Conservation (phyloP, 371 early-diverging fungal genomes). For the Mucor sp. region DNA sequence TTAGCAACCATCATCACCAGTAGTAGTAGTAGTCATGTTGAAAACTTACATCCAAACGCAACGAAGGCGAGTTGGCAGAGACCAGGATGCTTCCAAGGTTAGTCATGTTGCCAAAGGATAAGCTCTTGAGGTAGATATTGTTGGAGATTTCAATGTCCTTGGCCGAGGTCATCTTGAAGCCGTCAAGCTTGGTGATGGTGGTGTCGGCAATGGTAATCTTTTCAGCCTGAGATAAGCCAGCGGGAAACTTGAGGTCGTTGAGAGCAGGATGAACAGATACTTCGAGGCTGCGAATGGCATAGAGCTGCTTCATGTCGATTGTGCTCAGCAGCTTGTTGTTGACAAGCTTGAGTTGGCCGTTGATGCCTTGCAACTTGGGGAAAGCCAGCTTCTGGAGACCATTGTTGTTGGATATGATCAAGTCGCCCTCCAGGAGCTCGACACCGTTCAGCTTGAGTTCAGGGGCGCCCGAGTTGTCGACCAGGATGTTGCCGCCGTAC, state of each 20-base stretch:
- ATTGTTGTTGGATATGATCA: constrained; percentile 44
- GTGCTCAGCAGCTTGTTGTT: constrained; percentile 46
- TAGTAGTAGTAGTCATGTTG: too few relatives aligned
- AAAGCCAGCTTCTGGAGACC: constrained; percentile 35
- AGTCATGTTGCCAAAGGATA: constrained; percentile 37
- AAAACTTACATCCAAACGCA: constrained; percentile 42
- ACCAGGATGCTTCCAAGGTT: constrained; percentile 34
- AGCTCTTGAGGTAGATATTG: constrained; percentile 48
- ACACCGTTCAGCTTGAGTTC: constrained; percentile 34
- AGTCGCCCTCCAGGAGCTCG: constrained; percentile 41
- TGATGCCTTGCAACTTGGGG: constrained; percentile 43
- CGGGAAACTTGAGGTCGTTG: constrained; percentile 38
- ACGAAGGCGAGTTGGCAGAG: constrained; percentile 47
- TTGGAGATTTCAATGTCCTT: constrained; percentile 48
- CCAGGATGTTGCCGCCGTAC: constrained; percentile 43
- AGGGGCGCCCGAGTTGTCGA: constrained; percentile 28
- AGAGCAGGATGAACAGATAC: constrained; percentile 49
- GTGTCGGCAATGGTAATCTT: constrained; percentile 45
- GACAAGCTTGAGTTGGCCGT: constrained; percentile 41
- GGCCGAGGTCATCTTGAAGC: constrained; percentile 31
- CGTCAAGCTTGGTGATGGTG: constrained; percentile 43
- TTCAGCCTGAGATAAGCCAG: constrained; percentile 37
- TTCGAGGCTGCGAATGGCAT: constrained; percentile 34
- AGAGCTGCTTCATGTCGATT: constrained; percentile 37
- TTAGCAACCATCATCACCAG: too few relatives aligned